Conservation (phyloP, 495 filamentous ascomycete species). For the Aspergillus incahuasiensis region DNA sequence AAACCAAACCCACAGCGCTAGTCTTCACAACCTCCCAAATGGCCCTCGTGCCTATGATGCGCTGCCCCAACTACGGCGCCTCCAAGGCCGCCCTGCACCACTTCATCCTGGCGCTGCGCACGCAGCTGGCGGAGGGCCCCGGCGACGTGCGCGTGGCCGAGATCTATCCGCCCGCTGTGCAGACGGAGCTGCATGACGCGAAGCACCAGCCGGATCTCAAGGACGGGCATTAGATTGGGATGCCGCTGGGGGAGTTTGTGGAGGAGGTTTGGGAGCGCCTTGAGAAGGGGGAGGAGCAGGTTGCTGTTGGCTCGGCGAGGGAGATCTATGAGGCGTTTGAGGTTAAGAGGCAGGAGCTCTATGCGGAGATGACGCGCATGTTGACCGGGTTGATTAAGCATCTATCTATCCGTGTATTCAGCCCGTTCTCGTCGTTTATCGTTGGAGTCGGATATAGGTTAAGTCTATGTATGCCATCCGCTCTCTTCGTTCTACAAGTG, state of each 20-base stretch:
- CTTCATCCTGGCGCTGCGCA: constrained; percentile 54
- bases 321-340: constrained; percentile 36
- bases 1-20: constrained; percentile 28
- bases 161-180: constrained; percentile 63
- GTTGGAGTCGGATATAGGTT: too few relatives aligned
- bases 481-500: too few relatives aligned
- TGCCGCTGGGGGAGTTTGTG: constrained; percentile 59
- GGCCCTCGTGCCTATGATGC: constrained; percentile 39
- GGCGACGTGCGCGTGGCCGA: constrained; percentile 47
- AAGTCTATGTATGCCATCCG: too few relatives aligned
- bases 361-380: constrained; percentile 34
- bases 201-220: constrained; percentile 34
- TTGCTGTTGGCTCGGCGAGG: constrained; percentile 31
- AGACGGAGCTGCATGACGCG: constrained; percentile 45
- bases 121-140: constrained; percentile 49
- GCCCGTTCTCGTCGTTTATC: too few relatives aligned
- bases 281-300: constrained; percentile 45
- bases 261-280: constrained; percentile 57
- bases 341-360: constrained; percentile 33
- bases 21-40: constrained; percentile 43
- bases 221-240: constrained; percentile 49
- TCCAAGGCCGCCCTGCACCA: constrained; percentile 48
- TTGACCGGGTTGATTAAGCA: constrained; percentile 28
- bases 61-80: constrained; percentile 42
- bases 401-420: too few relatives aligned